Percentiles rank a stretch among this genome's conserved stretches.
These are phyloP conservation scores for Elaeis guineensis DNA, from an alignment of 176 grass and related monocot genomes.

Conservation along the genomic window DNA sequence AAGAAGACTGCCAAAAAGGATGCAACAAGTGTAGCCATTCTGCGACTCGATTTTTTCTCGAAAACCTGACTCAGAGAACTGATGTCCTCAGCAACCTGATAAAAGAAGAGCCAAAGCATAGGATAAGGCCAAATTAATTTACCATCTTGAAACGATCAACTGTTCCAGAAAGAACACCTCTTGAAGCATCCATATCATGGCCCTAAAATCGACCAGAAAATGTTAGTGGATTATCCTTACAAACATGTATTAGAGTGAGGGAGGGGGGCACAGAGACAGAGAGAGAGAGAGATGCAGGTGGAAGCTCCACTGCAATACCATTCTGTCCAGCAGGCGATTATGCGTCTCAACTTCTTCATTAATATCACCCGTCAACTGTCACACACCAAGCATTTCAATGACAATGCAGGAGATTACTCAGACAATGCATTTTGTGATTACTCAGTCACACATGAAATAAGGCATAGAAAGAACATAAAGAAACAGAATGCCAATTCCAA, in stretches of 20 bases:
- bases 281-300: neutral
- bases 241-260: constrained; percentile 1
- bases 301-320: constrained; percentile 37
- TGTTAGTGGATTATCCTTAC: neutral
- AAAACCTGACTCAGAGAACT: constrained; percentile 44
- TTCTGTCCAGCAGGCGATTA: constrained; percentile 67
- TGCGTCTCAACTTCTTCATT: constrained; percentile 88
- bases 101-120: neutral
- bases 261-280: neutral
- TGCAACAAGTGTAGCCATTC: constrained; percentile 67
- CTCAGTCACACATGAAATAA: no score
- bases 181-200: constrained; percentile 81
- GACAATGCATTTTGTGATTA: neutral
- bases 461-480: no score
- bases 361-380: constrained; percentile 73
- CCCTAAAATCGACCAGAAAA: constrained; percentile 33
- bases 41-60: constrained; percentile 69
- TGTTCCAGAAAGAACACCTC: constrained; percentile 77
- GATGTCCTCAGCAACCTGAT: constrained; percentile 1
- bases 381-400: neutral
- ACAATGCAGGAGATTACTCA: neutral
- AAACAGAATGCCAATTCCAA: no score
- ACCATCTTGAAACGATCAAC: constrained; percentile 86
- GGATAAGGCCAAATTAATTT: constrained; percentile 4
- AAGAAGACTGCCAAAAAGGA: constrained; percentile 70